Evolutionary conservation across 257 asterid species (phyloP), one percentile per base, ranked within the genome.

Genomic region (Solanum sejunctum): DNA sequence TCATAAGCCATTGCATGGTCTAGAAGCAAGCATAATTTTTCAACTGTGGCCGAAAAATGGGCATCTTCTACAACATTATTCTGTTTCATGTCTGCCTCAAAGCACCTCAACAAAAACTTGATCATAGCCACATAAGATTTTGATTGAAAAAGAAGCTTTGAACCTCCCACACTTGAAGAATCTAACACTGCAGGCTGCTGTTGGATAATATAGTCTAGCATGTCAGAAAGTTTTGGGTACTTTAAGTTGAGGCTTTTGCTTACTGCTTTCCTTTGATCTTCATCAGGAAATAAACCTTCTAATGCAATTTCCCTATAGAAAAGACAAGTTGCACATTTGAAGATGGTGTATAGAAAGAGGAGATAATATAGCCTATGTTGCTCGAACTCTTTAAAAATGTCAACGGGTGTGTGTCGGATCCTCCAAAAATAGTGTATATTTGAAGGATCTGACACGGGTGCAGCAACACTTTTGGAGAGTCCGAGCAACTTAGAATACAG

Each of bases 251-350:
- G 54, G 87, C 82, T 89, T 83, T 86, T 88, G 66, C 87, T 85
- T 75, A 80, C 88, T 78, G 91, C 80, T 82, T 89, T 94, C 84
- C 93, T 90, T 83, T 87, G 94, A 83, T 86, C 93, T 91, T 93
- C 98, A 81, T 94, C 98, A 56, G 97, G 99, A 90, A 95, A 93
- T 77, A 97, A 89, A 87, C 97, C 99, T 89, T 93, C 98, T 88
- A 97, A 71, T 80, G 98, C 96, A 96, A 95, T 97, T 89, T 97
- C 99, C 95, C 99, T 97, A 86, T 75, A 63, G 78, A 80, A 85
- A 49, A 79, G 61, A 55, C 83, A 85, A 83, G 85, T 52, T 77
- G 45, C 82, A 77, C 47, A 83, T 85, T 75, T 18, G 36, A 36
- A 67, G 80, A 69, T 49, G 80, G 57, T 83, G 78, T 84, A 78